phyloP scores from a whole-genome alignment of 345 rosid species.

The Lepidium sativum region DNA sequence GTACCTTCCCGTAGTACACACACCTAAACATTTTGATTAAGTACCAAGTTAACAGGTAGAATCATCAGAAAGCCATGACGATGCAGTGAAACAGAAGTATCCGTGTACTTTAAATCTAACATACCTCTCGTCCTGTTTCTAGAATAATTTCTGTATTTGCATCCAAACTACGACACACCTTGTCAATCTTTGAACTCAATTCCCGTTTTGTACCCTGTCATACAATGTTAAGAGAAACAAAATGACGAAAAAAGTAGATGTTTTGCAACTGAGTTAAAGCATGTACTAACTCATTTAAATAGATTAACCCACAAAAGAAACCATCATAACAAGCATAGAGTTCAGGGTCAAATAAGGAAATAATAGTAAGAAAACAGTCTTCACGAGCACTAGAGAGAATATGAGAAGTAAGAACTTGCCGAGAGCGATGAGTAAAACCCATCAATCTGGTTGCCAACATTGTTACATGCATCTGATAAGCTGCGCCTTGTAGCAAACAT shows the following conservation, averaged over 20 bases:
- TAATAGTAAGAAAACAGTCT: neutral
- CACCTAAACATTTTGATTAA: conserved; percentile 32
- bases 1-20: conserved; percentile 36
- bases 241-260: neutral
- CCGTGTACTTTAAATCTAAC: conserved; percentile 6
- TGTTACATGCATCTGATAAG: conserved; percentile 72
- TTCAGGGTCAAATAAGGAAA: neutral
- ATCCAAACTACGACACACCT: conserved; percentile 40
- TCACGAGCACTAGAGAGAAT: neutral
- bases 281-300: neutral
- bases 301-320: neutral
- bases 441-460: conserved; percentile 70
- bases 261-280: neutral
- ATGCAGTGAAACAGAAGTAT: neutral
- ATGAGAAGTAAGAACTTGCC: conserved; percentile 32
- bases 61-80: neutral
- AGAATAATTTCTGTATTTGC: conserved; percentile 45
- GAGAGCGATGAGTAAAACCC: conserved; percentile 60
- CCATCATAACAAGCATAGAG: neutral
- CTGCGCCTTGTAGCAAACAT: conserved; percentile 92
- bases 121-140: conserved; percentile 55
- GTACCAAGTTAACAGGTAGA: neutral
- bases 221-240: neutral
- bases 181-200: conserved; percentile 47
- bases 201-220: conserved; percentile 56